These are phyloP conservation scores for Haplosporangium sp. DNA, from an alignment of 371 early-diverging fungal species.

Conservation along the genomic window DNA sequence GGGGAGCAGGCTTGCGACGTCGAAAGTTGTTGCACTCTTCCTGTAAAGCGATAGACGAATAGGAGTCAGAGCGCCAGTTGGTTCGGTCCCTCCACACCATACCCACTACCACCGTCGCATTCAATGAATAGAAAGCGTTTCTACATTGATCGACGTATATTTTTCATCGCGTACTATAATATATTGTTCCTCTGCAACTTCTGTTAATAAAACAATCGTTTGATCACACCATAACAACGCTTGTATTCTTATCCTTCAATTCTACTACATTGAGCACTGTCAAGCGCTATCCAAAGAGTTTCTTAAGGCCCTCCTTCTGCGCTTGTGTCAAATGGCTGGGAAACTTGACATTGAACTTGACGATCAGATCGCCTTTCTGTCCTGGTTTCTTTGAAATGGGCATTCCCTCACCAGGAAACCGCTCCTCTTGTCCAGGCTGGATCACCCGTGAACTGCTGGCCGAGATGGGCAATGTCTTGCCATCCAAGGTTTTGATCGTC, in stretches of 20 bases:
- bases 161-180: too few species aligned
- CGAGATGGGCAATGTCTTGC: constrained; percentile 72
- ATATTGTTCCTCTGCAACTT: too few species aligned
- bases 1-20: constrained; percentile 44
- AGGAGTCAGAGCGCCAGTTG: not conserved
- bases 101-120: not conserved
- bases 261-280: too few species aligned
- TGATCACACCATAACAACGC: too few species aligned
- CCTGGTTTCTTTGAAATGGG: constrained; percentile 87
- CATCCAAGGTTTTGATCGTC: constrained; percentile 81
- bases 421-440: constrained; percentile 80
- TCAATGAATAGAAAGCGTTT: too few species aligned
- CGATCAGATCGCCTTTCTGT: constrained; percentile 85
- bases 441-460: constrained; percentile 65
- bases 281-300: constrained; percentile 38
- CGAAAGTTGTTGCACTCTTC: constrained; percentile 44
- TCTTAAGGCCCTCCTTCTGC: constrained; percentile 74
- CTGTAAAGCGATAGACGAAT: constrained; percentile 36
- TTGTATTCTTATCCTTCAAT: too few species aligned
- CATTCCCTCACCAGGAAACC: constrained; percentile 80
- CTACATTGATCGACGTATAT: too few species aligned
- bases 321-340: constrained; percentile 72
- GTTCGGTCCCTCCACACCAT: not conserved
- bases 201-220: too few species aligned
- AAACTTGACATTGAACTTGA: constrained; percentile 82